phyloP scores from a whole-genome alignment of 345 rosid genomes.

The Tarenaya hassleriana region DNA sequence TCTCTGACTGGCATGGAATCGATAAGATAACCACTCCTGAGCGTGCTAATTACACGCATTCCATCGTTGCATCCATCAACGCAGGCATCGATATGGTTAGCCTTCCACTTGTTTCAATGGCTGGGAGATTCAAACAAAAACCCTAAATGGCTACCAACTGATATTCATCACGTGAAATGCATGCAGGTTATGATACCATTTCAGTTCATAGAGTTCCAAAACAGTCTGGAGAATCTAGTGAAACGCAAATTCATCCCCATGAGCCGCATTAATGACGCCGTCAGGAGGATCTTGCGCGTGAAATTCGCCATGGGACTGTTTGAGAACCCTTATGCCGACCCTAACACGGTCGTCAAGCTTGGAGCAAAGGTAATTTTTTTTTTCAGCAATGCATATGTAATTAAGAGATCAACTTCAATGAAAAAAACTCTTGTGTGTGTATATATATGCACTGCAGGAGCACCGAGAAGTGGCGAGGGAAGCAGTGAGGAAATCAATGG shows the following conservation, averaged over 20 bases:
- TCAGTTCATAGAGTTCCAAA: slow-evolving; percentile 43
- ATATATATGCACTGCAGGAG: slow-evolving; percentile 25
- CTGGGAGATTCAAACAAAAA: too few species aligned
- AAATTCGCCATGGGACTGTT: slow-evolving; percentile 70
- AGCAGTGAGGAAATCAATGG: slow-evolving; percentile 75
- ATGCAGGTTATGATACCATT: slow-evolving; percentile 66
- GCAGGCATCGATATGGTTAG: slow-evolving; percentile 63
- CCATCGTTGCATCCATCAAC: slow-evolving; percentile 31
- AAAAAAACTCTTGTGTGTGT: too few species aligned
- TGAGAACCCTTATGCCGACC: slow-evolving; percentile 58
- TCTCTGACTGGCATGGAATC: slow-evolving; percentile 32
- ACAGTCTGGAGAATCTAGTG: slow-evolving; percentile 36
- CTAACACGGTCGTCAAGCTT: slow-evolving; percentile 32
- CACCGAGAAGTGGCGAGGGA: slow-evolving; percentile 69
- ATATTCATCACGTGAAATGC: too few species aligned
- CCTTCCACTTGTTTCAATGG: not conserved
- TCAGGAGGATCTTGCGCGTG: slow-evolving; percentile 64
- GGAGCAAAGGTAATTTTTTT: slow-evolving; percentile 64
- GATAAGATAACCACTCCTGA: slow-evolving; percentile 27
- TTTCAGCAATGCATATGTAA: too few species aligned
- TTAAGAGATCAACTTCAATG: too few species aligned
- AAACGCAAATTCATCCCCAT: slow-evolving; percentile 40
- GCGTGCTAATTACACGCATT: slow-evolving; percentile 25
- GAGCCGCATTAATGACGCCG: slow-evolving; percentile 82
- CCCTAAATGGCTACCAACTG: too few species aligned